Percentiles rank a stretch among this genome's conserved stretches.
These are phyloP conservation scores for Leccinellum luteum DNA, from an alignment of 768 basidiomycete species.

Conservation along the genomic window DNA sequence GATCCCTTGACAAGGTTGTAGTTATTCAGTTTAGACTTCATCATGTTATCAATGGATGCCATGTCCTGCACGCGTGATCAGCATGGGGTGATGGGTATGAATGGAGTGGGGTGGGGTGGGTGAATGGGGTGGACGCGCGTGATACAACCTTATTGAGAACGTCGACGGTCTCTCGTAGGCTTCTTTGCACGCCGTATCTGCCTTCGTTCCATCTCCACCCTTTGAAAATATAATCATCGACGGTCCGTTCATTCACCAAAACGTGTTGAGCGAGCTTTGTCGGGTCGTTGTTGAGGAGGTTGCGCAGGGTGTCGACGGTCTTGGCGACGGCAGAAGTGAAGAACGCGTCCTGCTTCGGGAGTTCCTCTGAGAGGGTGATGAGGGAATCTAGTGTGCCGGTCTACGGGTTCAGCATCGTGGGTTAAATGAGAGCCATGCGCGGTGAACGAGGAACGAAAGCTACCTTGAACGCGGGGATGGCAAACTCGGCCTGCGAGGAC, in stretches of 20 bases:
- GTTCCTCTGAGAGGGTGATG: constrained; percentile 83
- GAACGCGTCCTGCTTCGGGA: constrained; percentile 87
- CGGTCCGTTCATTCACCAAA: constrained; percentile 72
- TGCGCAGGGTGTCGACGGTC: constrained; percentile 90
- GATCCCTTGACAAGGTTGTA: constrained; percentile 96
- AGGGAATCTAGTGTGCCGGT: constrained; percentile 92
- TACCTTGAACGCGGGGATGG: constrained; percentile 91
- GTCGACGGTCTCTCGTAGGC: constrained; percentile 83
- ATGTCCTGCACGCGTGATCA: constrained; percentile 61
- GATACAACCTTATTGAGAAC: constrained; percentile 71
- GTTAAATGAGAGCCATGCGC: constrained; percentile 5
- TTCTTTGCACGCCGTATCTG: constrained; percentile 80
- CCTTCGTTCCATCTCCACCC: constrained; percentile 94
- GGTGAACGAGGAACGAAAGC: not conserved
- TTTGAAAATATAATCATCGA: constrained; percentile 76
- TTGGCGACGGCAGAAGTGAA: constrained; percentile 90
- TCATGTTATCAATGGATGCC: constrained; percentile 88
- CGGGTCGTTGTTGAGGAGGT: constrained; percentile 85
- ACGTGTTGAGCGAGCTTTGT: constrained; percentile 71
- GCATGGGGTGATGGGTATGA: constrained; percentile 21
- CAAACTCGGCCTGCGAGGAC: constrained; percentile 53
- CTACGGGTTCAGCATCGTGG: constrained; percentile 39
- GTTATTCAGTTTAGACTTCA: constrained; percentile 87
- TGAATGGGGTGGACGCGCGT: constrained; percentile 8
- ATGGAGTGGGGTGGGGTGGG: constrained; percentile 14